phyloP scores from a whole-genome alignment of 2,329 filamentous ascomycete species.

The Pezicula radicicola region DNA sequence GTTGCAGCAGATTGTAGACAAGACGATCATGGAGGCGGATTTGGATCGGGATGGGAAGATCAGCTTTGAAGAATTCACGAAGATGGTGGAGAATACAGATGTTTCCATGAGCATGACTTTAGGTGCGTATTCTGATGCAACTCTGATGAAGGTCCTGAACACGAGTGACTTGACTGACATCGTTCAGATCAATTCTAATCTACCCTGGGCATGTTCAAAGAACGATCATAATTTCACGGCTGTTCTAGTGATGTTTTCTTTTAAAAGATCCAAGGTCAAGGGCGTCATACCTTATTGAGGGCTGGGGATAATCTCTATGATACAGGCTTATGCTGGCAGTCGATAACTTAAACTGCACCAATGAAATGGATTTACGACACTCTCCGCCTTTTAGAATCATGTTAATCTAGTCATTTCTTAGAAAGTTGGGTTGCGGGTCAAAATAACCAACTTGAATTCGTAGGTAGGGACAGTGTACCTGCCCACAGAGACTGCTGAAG shows the following conservation, averaged over 20 bases:
- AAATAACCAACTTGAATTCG: too few species aligned
- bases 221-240: background rate
- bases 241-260: background rate
- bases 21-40: slow-evolving; percentile 99
- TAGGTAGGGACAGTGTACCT: too few species aligned
- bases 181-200: slow-evolving; percentile 7
- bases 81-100: slow-evolving; percentile 96
- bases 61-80: slow-evolving; percentile 97
- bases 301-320: background rate
- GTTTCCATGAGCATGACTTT: slow-evolving; percentile 74
- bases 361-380: too few species aligned
- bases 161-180: background rate
- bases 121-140: slow-evolving; percentile 42
- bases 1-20: slow-evolving; percentile 98
- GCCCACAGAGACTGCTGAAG: too few species aligned
- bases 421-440: too few species aligned
- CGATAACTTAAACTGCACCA: too few species aligned
- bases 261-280: background rate
- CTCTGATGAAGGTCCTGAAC: too few species aligned
- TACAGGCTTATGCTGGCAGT: too few species aligned
- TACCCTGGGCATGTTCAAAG: background rate
- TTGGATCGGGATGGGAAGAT: slow-evolving; percentile 95
- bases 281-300: background rate
- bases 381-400: too few species aligned
- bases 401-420: too few species aligned